A percentile compares a stretch with the other conserved stretches of the same genome.
phyloP scores from a whole-genome alignment of 257 asterid genomes.

The Nicotiana tomentosiformis region DNA sequence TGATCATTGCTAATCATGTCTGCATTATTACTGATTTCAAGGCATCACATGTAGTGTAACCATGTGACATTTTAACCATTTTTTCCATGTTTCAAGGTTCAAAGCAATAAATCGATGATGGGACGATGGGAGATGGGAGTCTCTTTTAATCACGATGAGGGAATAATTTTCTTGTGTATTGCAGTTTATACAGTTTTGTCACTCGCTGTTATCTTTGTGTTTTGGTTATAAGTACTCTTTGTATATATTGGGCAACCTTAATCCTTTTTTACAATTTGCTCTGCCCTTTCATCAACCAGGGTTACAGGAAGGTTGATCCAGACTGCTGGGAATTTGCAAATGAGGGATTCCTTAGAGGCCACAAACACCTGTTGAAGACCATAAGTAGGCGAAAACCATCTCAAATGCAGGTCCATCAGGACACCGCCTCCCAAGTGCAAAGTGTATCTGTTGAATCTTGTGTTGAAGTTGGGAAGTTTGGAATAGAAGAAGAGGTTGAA shows the following conservation, averaged over 20 bases:
- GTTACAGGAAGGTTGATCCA: constrained; percentile 67
- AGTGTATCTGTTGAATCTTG: constrained; percentile 42
- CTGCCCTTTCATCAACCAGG: constrained; percentile 37
- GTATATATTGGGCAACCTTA: constrained; percentile 20
- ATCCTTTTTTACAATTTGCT: constrained; percentile 34
- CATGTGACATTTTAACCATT: not conserved
- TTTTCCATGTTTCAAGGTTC: not conserved
- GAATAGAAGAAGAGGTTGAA: constrained; percentile 70
- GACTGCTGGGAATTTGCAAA: constrained; percentile 62
- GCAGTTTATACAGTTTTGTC: not conserved
- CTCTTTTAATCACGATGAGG: not conserved
- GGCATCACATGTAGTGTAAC: not conserved
- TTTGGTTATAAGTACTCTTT: not conserved
- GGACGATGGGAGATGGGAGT: not conserved
- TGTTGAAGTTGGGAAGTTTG: constrained; percentile 59
- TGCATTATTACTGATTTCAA: not conserved
- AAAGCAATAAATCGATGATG: not conserved
- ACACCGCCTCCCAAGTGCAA: constrained; percentile 25
- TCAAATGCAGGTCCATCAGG: constrained; percentile 40
- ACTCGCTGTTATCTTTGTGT: not conserved
- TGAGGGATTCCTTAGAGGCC: constrained; percentile 60
- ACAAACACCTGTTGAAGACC: constrained; percentile 50
- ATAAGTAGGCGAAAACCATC: constrained; percentile 60
- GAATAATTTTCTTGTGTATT: not conserved
- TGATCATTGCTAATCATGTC: not conserved